These are phyloP conservation scores for Morella rubra DNA, from an alignment of 306 rosid genomes.

Conservation along the genomic window DNA sequence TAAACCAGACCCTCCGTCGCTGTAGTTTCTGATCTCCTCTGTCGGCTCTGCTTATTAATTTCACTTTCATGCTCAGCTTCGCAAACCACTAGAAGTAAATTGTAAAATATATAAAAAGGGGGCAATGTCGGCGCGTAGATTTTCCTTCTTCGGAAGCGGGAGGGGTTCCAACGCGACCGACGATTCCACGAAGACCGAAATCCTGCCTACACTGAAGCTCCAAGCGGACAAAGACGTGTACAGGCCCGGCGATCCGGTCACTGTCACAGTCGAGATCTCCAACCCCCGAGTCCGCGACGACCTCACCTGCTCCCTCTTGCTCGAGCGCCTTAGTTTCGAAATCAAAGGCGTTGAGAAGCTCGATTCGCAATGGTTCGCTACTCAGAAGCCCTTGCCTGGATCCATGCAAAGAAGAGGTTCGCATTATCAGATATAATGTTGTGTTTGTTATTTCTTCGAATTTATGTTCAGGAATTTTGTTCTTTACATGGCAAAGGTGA, in stretches of 20 bases:
- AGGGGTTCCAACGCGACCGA: slow-evolving; percentile 35
- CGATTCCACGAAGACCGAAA: slow-evolving; percentile 29
- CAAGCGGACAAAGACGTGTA: slow-evolving; percentile 80
- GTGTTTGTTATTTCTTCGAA: slow-evolving; percentile 7
- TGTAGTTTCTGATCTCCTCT: background rate
- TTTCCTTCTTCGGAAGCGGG: slow-evolving; percentile 63
- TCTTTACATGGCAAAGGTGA: background rate
- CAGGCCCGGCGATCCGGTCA: slow-evolving; percentile 82
- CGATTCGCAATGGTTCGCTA: slow-evolving; percentile 88
- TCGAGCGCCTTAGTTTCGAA: slow-evolving; percentile 82
- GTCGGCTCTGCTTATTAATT: background rate
- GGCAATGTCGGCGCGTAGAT: slow-evolving; percentile 59
- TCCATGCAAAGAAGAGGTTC: slow-evolving; percentile 85
- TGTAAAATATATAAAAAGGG: background rate
- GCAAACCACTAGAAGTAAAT: background rate
- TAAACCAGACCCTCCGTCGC: background rate
- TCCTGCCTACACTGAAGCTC: slow-evolving; percentile 55
- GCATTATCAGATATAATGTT: background rate
- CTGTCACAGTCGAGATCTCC: slow-evolving; percentile 68
- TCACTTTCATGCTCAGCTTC: background rate
- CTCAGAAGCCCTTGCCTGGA: slow-evolving; percentile 73
- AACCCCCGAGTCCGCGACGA: slow-evolving; percentile 40
- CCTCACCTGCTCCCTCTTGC: slow-evolving; percentile 52
- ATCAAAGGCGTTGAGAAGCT: slow-evolving; percentile 79
- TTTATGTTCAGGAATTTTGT: background rate